These are phyloP conservation scores for Arthrinium puccinioides DNA, from an alignment of 2,329 filamentous ascomycete genomes.

Conservation along the genomic window DNA sequence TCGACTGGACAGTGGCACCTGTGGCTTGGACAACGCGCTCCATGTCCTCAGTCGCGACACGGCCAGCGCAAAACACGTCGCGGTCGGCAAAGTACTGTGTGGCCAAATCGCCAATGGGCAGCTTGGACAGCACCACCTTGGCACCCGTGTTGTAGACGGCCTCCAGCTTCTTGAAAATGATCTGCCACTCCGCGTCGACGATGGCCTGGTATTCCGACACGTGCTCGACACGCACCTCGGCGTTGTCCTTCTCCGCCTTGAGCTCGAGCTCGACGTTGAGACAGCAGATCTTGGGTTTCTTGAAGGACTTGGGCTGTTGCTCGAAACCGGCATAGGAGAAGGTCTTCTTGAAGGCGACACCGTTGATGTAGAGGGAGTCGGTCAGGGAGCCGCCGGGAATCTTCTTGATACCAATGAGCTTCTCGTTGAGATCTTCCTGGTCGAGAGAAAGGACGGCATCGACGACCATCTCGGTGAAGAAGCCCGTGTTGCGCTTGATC, in stretches of 20 bases:
- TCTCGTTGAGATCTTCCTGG: slow-evolving; percentile 95
- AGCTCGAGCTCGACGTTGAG: slow-evolving; percentile 96
- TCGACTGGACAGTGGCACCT: slow-evolving; percentile 86
- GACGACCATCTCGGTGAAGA: slow-evolving; percentile 99
- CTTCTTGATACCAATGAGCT: slow-evolving; percentile 97
- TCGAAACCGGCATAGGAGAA: slow-evolving; percentile 99
- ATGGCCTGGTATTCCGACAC: slow-evolving; percentile 99
- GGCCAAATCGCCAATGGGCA: slow-evolving; percentile 93
- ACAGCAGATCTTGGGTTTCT: slow-evolving; percentile 91
- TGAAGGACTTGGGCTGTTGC: slow-evolving; percentile 95
- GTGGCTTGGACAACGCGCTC: slow-evolving; percentile 94
- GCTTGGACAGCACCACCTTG: slow-evolving; percentile 94
- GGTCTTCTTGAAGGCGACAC: slow-evolving; percentile 99
- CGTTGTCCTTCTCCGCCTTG: slow-evolving; percentile 99
- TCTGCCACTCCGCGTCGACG: slow-evolving; percentile 98
- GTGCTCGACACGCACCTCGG: slow-evolving; percentile 94
- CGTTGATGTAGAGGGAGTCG: slow-evolving; percentile 93
- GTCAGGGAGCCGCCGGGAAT: slow-evolving; percentile 93
- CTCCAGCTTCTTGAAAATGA: slow-evolving; percentile 99
- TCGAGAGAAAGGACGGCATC: slow-evolving; percentile 92
- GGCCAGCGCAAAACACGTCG: slow-evolving; percentile 95
- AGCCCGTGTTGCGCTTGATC: slow-evolving; percentile 92
- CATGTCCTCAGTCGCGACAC: slow-evolving; percentile 85
- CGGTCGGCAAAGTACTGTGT: slow-evolving; percentile 98
- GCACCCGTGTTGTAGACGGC: slow-evolving; percentile 88